Conservation (phyloP, 202 grass and related monocot species). For the Brachypodium distachyon region DNA sequence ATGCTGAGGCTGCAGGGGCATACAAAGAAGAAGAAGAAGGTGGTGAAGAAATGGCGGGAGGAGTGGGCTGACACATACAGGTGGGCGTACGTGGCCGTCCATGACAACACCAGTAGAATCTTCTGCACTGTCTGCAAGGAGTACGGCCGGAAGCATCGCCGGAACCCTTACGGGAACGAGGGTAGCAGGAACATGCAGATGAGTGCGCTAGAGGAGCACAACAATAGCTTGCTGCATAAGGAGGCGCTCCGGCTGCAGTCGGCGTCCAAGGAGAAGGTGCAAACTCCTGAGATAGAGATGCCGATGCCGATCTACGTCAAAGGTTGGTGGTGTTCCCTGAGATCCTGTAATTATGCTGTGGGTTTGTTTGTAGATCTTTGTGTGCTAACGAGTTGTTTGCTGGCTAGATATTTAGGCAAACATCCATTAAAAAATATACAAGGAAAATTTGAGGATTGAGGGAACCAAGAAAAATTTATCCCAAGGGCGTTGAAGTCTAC, state of each 20-base stretch:
- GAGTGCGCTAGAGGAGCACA: slow-evolving; percentile 98
- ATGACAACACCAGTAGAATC: slow-evolving; percentile 77
- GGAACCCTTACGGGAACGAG: slow-evolving; percentile 97
- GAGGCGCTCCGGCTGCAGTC: slow-evolving; percentile 86
- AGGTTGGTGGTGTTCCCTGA: slow-evolving; percentile 43
- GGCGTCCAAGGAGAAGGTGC: slow-evolving; percentile 82
- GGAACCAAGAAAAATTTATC: too few species aligned
- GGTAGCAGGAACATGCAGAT: slow-evolving; percentile 99
- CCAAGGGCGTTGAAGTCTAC: too few species aligned
- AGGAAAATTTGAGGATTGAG: too few species aligned
- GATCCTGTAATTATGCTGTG: slow-evolving; percentile 5
- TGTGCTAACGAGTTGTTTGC: background rate
- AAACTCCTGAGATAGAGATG: slow-evolving; percentile 43
- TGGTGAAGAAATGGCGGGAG: slow-evolving; percentile 96
- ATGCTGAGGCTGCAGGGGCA: slow-evolving; percentile 38
- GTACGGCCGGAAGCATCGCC: slow-evolving; percentile 87
- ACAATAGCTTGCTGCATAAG: slow-evolving; percentile 97
- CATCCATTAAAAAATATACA: too few species aligned
- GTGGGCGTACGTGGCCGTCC: slow-evolving; percentile 85
- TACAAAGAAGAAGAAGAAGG: slow-evolving; percentile 95
- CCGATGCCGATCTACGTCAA: slow-evolving; percentile 73
- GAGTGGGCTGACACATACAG: slow-evolving; percentile 98
- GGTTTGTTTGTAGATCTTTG: background rate
- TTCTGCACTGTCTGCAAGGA: slow-evolving; percentile 98
- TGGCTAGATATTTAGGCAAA: background rate